Evolutionary conservation across 1,284 basidiomycete genomes (phyloP).

Genomic region (Irpex lacteus): DNA sequence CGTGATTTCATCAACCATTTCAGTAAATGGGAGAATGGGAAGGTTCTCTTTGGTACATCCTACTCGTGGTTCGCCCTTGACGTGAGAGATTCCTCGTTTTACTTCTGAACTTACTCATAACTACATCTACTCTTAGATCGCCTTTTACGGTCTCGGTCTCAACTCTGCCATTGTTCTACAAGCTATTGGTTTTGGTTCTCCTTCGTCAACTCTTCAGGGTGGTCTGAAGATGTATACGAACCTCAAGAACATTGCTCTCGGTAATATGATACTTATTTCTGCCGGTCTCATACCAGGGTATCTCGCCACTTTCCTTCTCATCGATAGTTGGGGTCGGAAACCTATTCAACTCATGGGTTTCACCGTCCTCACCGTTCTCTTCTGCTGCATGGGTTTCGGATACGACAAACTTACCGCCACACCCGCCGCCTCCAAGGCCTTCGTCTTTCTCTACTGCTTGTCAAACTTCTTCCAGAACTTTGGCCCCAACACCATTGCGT

Average conservation of each 20-base stretch:
- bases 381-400: neutral
- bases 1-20: slow-evolving; percentile 65
- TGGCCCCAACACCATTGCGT: slow-evolving; percentile 83
- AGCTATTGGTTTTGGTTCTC: neutral
- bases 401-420: neutral
- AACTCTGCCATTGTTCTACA: neutral
- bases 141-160: neutral
- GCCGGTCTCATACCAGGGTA: neutral
- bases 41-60: slow-evolving; percentile 58
- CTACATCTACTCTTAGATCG: neutral
- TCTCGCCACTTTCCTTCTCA: neutral
- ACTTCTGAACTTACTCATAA: neutral
- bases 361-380: neutral
- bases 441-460: slow-evolving; percentile 77
- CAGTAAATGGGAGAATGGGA: slow-evolving; percentile 59
- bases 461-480: slow-evolving; percentile 76
- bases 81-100: slow-evolving; percentile 31
- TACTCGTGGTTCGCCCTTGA: slow-evolving; percentile 81
- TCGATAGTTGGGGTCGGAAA: neutral
- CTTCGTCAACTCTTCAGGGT: neutral
- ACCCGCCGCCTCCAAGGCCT: slow-evolving; percentile 32
- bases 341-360: neutral
- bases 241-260: neutral
- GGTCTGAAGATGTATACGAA: neutral
- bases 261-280: neutral